These are phyloP conservation scores for Eutrema salsugineum DNA, from an alignment of 441 rosid species.

Conservation along the genomic window DNA sequence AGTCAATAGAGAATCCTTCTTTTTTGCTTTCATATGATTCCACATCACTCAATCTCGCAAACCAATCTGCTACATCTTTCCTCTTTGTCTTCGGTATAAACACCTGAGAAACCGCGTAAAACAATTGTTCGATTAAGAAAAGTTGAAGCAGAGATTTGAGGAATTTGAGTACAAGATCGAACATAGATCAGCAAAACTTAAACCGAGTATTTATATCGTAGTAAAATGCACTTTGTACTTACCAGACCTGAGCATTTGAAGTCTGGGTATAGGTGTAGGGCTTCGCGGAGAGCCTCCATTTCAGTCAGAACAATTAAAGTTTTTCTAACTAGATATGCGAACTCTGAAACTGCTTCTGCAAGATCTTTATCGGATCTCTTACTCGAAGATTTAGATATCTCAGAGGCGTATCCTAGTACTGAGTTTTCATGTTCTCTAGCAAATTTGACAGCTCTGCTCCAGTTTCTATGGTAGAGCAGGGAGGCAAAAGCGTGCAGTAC, in stretches of 20 bases:
- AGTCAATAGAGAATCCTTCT: conserved; percentile 36
- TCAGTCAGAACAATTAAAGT: conserved; percentile 47
- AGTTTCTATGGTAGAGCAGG: conserved; percentile 63
- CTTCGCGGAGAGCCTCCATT: conserved; percentile 30
- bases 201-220: not conserved
- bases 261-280: conserved; percentile 41
- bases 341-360: conserved; percentile 51
- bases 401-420: conserved; percentile 46
- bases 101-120: conserved; percentile 43
- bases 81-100: conserved; percentile 53
- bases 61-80: conserved; percentile 37
- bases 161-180: not conserved
- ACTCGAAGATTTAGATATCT: conserved; percentile 52
- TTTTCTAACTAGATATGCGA: conserved; percentile 48
- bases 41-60: conserved; percentile 39
- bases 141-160: not conserved
- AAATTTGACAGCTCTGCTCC: conserved; percentile 65
- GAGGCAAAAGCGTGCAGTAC: conserved; percentile 76
- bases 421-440: conserved; percentile 50
- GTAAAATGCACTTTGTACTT: conserved; percentile 30
- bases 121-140: not conserved
- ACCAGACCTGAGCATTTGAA: conserved; percentile 52
- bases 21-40: conserved; percentile 38
- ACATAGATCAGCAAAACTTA: not conserved
- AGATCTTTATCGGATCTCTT: conserved; percentile 58